phyloP scores from a whole-genome alignment of 257 asterid species.

The Ehretia macrophylla region DNA sequence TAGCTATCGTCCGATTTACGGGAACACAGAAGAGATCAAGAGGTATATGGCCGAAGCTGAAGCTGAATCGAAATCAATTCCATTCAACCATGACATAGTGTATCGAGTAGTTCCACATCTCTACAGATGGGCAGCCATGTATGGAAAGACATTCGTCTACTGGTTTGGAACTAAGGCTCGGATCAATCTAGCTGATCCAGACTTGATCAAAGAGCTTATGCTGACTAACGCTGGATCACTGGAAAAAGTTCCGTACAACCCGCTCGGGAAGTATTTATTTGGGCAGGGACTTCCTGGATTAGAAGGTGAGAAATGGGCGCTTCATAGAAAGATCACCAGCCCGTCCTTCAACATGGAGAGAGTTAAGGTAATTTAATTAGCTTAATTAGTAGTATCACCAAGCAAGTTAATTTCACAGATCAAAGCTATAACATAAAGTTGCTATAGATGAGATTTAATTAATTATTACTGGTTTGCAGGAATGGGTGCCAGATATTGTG shows the following conservation, averaged over 20 bases:
- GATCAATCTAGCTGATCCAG: constrained; percentile 8
- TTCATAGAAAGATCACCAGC: constrained; percentile 54
- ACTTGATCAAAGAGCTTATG: constrained; percentile 15
- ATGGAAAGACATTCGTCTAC: constrained; percentile 13
- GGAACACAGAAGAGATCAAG: constrained; percentile 11
- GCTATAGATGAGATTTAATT: no score
- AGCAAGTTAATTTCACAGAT: no score
- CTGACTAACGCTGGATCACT: not conserved
- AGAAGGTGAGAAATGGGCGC: constrained; percentile 50
- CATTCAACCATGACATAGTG: constrained; percentile 13
- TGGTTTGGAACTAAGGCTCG: constrained; percentile 15
- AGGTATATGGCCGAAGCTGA: constrained; percentile 3
- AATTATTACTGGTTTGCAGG: no score
- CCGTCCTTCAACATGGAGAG: constrained; percentile 65
- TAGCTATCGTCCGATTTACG: constrained; percentile 1
- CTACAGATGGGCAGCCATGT: constrained; percentile 15
- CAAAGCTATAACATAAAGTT: no score
- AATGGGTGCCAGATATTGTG: constrained; percentile 39
- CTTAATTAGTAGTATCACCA: no score
- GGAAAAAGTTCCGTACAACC: constrained; percentile 19
- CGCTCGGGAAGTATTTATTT: constrained; percentile 37
- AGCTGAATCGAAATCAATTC: constrained; percentile 11
- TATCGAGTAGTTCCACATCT: constrained; percentile 4
- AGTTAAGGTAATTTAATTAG: constrained; percentile 72
- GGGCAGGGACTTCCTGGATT: constrained; percentile 57